Percentiles rank a stretch among this genome's conserved stretches.
Conservation (phyloP, 768 basidiomycete species). For the Amanita rimosa region DNA sequence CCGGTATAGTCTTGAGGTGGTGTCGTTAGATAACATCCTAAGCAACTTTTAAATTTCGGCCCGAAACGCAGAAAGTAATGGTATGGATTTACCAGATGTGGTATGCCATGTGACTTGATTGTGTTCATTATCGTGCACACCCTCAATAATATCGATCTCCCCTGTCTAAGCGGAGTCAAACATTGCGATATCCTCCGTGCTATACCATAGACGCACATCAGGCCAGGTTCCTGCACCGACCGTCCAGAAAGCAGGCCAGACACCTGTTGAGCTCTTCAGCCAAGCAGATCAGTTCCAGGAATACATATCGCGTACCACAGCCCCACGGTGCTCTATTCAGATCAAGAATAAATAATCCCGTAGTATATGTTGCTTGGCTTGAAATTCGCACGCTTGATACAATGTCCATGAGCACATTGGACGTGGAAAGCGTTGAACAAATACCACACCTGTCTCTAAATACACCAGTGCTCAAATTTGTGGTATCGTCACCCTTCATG, state of each 20-base stretch:
- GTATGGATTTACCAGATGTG: conserved; percentile 19
- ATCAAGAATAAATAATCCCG: conserved; percentile 79
- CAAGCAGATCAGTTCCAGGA: background rate
- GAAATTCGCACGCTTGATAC: conserved; percentile 67
- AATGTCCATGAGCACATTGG: background rate
- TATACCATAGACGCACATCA: conserved; percentile 29
- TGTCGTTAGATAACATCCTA: conserved; percentile 4
- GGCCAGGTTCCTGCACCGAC: conserved; percentile 55
- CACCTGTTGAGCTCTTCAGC: conserved; percentile 28
- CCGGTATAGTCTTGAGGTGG: conserved; percentile 1
- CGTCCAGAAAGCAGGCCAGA: conserved; percentile 83
- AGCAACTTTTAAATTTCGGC: background rate
- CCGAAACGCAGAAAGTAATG: background rate
- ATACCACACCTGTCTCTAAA: conserved; percentile 48
- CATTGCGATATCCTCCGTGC: background rate
- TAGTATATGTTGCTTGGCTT: conserved; percentile 49
- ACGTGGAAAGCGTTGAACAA: background rate
- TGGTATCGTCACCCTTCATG: conserved; percentile 71
- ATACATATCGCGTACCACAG: conserved; percentile 45
- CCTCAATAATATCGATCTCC: conserved; percentile 79
- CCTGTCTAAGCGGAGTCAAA: conserved; percentile 36
- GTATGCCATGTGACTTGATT: conserved; percentile 83
- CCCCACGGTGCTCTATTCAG: conserved; percentile 81
- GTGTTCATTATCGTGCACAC: conserved; percentile 75
- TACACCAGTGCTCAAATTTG: conserved; percentile 37